Base-by-base conservation (phyloP, 306 rosid genomes). In the Hylodesmum podocarpum region DNA sequence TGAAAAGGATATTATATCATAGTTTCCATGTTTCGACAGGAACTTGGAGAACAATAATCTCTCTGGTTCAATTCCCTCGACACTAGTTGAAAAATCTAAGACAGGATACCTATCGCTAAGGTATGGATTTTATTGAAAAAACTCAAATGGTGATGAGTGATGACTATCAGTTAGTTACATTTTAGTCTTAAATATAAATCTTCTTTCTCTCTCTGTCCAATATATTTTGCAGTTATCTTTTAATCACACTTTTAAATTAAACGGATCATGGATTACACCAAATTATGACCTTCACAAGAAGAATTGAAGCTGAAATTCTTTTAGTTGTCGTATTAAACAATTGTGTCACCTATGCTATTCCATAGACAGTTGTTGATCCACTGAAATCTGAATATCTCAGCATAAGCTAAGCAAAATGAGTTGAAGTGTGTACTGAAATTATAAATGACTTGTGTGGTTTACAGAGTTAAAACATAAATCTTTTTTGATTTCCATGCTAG, bases 1-100 rank as follows among this genome's bases (percentile, higher is more conserved):
- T 29, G 62, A 53, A 55, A 39, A 24, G 12, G 44, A 19, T 75
- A 8, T 9, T 24, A 63, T 75, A 8, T 9, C 18, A 63, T 19
- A 47, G 1, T 31, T 67, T 14, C 24, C 22, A 25, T 78, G 0
- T 27, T 31, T 78, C 75, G 40, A 19, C 77, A 89, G 87, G 78
- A 86, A 86, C 55, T 80, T 89, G 34, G 80, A 84, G 67, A 62
- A n/a, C 18, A 89, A 82, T 66, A 76, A 85, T 25, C 78, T 89
- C 54, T 61, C 70, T 2, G 86, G 88, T 12, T 11, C 44, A 4
- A 5, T 89, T 68, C 84, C 90, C 3, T 4, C 3, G 0, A 43
- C 33, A 10, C 85, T 87, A 5, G 8, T 71, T 76, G 55, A 75
- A 58, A 85, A 34, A 72, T 68, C 76, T 5, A 68, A 70, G 3